Base-by-base conservation (phyloP, 2,329 filamentous ascomycete species). In the Neofusicoccum ribis region DNA sequence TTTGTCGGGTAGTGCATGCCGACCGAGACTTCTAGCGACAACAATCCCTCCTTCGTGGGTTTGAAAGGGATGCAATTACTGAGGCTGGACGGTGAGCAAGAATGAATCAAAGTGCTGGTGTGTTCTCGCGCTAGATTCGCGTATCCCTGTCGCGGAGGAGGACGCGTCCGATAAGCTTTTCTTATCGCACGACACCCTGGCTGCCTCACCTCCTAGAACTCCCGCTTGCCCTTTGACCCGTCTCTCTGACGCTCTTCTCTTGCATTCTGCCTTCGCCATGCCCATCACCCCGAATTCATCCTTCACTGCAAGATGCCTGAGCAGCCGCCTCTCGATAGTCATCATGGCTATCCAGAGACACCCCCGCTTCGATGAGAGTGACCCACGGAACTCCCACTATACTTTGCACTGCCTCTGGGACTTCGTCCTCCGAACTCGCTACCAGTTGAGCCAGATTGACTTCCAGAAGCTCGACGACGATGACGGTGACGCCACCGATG, bases 261-360 rank as follows among this genome's bases (percentile, higher is more conserved):
- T 37, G 14, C 47, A 51, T 36, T 12, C 31, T 39, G 50, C 50
- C 12, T 23, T 17, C 47, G 37, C 4, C 31, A 52, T 52, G 50
- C 23, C 50, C n/a, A 39, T 52, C 7, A 52, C 50, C 15, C 31
- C 50, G 2, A 52, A 39, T 17, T 39, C 58, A 1, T 36, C 58
- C 50, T 61, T 61, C 58, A 61, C 31, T 6, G 58, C 58, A 15
- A 47, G 11, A 7, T 61, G 58, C 44, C 46, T 61, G 44, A 34
- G 39, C 15, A 3, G 39, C 12, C 17, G 58, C 6, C 58, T 61
- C n/a, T n/a, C 23, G 4, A 49, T 15, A 4, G 58, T 39, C 58
- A 61, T 61, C 15, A n/a, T 17, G 3, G 34, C 58, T 6, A 49
- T 61, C 15, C 11, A 20, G 20, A 23, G 27, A 12, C 58, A 61